Base-by-base conservation (phyloP, 208 protist species). In the Endotrypanum monterogeii region DNA sequence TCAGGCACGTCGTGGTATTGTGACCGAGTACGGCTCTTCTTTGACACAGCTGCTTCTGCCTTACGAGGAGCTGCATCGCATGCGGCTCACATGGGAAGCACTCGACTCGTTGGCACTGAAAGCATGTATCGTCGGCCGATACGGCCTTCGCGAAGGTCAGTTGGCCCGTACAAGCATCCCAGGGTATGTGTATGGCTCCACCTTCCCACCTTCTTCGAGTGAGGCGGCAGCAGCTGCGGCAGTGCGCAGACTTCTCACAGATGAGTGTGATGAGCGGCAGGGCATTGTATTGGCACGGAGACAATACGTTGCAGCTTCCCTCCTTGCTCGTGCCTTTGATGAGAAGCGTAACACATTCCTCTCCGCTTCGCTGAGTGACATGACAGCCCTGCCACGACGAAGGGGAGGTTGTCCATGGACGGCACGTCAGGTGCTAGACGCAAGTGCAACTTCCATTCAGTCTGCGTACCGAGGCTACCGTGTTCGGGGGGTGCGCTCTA, bases 361-460 rank as follows among this genome's bases (percentile, higher is more conserved):
- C 51, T 39, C 67, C 52, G 54, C 67, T 7, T 54, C 65, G 46
- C 7, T 39, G 6, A 23, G 62, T 18, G 18, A 28, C 46, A 54
- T 37, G 65, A 0, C 20, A 23, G 1, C 50, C 65, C 18, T 56
- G 18, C 46, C 48, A 28, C 48, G 23, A 18, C 65, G 35, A 4
- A 70, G 48, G 30, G 2, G 25, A 3, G 28, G 6, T 3, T 1
- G 12, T 16, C 25, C 28, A 39, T 41, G 7, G 44, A 70, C 67
- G 11, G 67, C 18, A 32, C 63, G 28, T 4, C 50, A 68, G 35
- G 52, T 65, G 32, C 56, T 89, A 30, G 73, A 83, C 7, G 18
- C 58, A 30, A 76, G 68, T 48, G 83, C 87, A 3, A 85, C 74
- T 8, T 50, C 67, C 35, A 89, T 91, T 71, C 87, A 91, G 74